phyloP scores from a whole-genome alignment of 306 rosid species.

The Ceratonia siliqua region DNA sequence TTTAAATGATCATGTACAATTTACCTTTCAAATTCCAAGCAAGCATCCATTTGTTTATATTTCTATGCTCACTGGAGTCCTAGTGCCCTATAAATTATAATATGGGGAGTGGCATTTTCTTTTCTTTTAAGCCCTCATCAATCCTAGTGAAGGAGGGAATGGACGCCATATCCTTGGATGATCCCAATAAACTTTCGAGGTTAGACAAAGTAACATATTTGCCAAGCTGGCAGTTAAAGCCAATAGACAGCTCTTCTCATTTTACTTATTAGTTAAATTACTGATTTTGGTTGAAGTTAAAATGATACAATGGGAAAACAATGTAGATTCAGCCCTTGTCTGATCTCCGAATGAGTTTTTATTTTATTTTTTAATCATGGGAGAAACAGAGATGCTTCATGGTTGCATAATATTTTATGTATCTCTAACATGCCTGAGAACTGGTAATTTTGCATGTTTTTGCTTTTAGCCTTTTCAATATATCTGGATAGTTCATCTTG shows the following conservation, averaged over 20 bases:
- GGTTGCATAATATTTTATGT: too few species aligned
- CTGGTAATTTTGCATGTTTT: too few species aligned
- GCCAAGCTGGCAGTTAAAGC: background rate
- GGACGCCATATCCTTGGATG: background rate
- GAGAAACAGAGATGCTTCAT: background rate
- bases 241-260: background rate
- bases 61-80: background rate
- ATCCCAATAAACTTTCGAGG: background rate
- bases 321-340: background rate
- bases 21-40: background rate
- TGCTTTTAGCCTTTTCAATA: conserved; percentile 10
- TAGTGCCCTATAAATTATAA: background rate
- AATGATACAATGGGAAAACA: background rate
- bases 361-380: background rate
- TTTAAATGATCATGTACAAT: too few species aligned
- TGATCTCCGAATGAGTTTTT: background rate
- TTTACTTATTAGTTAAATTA: background rate
- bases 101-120: background rate
- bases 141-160: background rate
- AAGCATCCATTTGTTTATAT: background rate
- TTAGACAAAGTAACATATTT: background rate
- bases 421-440: too few species aligned
- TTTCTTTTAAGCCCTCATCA: background rate
- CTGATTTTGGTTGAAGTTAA: background rate
- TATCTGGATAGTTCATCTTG: conserved; percentile 6